Evolutionary conservation across 495 filamentous ascomycete genomes (phyloP), one percentile per base, ranked within the genome.

Genomic region (Aspergillus sparsus): DNA sequence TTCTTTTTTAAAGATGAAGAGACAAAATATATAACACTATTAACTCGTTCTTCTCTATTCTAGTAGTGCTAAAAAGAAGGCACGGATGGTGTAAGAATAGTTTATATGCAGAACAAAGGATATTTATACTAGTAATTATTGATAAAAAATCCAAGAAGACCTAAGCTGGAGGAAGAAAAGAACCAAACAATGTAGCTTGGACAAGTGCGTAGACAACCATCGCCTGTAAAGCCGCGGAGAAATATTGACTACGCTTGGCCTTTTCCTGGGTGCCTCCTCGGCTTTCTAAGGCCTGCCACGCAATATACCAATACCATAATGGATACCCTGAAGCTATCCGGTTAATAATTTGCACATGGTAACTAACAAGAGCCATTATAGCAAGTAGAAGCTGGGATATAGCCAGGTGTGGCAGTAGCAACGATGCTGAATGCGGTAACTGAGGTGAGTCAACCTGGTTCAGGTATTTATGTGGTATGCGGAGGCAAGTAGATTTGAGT

Each of bases 261-360:
- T 57, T 27, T 42, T 50, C 31, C 60, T 56, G 45, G 57, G 64
- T 50, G 13, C 39, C 15, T 27, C 37, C 52, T 37, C 54, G 42
- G 39, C 68, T 52, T 37, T 65, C 67, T 37, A 77, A 55, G 13
- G 68, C 72, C 37, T 63, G 65, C 8, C 72, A 82, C 31, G 79
- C 86, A 41, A 93, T 47, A 79, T 87, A 94, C 84, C 89, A 89
- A 68, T 96, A 92, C 91, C 91, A 96, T 31, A 97, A 66, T 33
- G 91, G 89, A 73, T 92, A 97, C 0, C 88, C 92, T 0, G 93
- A 96, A 3, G 90, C 88, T 13, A 98, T 85, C 34, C 94, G 82
- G 39, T 88, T 94, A 62, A 98, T 87, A 58, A 98, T 95, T 72
- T 98, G 94, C 11, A 96, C 89, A 63, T 98, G 94, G 63, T 93